phyloP scores from a whole-genome alignment of 2,329 filamentous ascomycete genomes.

The Arthrinium phaeospermum region DNA sequence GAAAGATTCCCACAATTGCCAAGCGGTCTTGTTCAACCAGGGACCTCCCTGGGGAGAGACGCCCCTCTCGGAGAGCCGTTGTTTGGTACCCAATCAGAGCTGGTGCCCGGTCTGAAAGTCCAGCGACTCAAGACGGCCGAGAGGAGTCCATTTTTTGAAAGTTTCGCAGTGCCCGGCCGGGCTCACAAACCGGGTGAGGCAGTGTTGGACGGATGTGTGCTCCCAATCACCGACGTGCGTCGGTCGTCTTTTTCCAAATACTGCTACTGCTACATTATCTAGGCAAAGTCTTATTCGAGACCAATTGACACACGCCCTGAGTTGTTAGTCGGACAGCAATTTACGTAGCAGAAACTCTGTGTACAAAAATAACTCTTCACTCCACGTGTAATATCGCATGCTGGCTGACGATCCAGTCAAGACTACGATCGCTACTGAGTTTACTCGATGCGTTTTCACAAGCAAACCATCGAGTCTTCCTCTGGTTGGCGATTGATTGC shows the following conservation, averaged over 20 bases:
- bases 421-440: background rate
- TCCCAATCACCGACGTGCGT: background rate
- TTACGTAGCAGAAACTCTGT: background rate
- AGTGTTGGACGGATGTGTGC: background rate
- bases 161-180: background rate
- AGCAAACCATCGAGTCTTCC: background rate
- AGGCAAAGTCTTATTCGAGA: background rate
- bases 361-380: background rate
- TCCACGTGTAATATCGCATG: background rate
- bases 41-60: background rate
- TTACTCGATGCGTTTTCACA: background rate
- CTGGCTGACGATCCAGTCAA: background rate
- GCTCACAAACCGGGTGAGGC: background rate
- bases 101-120: background rate
- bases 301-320: background rate
- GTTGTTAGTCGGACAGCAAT: background rate
- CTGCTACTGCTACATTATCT: background rate
- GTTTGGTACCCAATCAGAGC: constrained; percentile 12
- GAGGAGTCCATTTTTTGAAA: background rate
- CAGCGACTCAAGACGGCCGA: background rate
- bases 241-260: background rate
- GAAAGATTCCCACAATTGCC: background rate
- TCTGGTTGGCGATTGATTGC: background rate
- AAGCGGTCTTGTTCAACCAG: background rate
- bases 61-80: background rate